A percentile compares a stretch with the other conserved stretches of the same genome.
Conservation (phyloP, 176 grass and related monocot genomes). For the Alloteropsis semialata region DNA sequence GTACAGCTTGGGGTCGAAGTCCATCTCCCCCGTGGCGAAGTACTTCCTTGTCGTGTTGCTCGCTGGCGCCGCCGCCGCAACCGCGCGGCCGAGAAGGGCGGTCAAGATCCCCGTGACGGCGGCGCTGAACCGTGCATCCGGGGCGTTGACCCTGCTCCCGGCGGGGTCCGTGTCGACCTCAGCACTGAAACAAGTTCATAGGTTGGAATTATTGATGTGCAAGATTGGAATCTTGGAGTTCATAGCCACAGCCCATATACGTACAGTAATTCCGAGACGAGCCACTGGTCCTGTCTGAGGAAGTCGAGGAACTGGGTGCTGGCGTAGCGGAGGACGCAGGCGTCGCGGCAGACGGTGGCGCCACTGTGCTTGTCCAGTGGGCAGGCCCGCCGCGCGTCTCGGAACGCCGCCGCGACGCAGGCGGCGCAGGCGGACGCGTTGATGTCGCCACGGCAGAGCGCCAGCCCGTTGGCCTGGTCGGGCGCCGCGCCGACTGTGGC, state of each 20-base stretch:
- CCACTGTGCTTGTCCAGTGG: neutral
- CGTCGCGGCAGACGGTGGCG: constrained; percentile 41
- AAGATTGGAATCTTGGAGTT: neutral
- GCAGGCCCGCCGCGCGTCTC: constrained; percentile 14
- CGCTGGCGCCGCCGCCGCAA: neutral
- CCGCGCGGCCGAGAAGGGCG: constrained; percentile 16
- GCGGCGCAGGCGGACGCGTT: constrained; percentile 31
- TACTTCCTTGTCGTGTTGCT: constrained; percentile 34
- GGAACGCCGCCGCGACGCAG: constrained; percentile 34
- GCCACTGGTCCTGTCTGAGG: constrained; percentile 18
- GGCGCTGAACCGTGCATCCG: constrained; percentile 18
- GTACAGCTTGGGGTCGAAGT: constrained; percentile 42
- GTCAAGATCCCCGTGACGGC: constrained; percentile 7
- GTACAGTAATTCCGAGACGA: neutral
- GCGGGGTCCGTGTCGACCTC: fast-evolving
- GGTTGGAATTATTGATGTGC: no score
- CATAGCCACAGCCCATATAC: neutral
- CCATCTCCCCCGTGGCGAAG: constrained; percentile 37
- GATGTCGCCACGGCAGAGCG: constrained; percentile 58
- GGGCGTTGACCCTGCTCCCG: neutral
- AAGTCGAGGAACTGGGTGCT: constrained; percentile 55
- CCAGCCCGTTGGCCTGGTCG: constrained; percentile 30
- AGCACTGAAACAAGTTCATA: no score
- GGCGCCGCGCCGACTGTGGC: no score
- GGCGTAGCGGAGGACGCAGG: constrained; percentile 56